Evolutionary conservation across 345 rosid genomes (phyloP).

Genomic region (Lumnitzera racemosa): DNA sequence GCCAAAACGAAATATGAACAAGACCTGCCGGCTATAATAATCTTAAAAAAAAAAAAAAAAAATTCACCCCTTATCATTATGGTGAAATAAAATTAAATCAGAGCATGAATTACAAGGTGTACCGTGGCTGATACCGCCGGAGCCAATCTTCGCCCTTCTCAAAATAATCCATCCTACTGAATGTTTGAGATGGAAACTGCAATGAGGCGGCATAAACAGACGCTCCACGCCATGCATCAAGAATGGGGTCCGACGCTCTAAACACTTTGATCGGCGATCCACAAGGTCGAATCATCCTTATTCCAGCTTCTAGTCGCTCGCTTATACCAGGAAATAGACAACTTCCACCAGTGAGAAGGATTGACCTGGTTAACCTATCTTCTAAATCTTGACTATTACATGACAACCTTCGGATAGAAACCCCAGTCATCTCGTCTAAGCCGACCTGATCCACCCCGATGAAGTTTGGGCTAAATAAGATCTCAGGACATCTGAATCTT

Average conservation of each 20-base stretch:
- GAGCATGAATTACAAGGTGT: conserved; percentile 24
- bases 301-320: conserved; percentile 68
- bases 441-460: conserved; percentile 86
- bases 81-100: no score
- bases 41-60: neutral
- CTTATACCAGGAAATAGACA: conserved; percentile 58
- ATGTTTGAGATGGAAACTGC: conserved; percentile 53
- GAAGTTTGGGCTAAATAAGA: conserved; percentile 68
- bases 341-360: conserved; percentile 79
- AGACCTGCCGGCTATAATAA: neutral
- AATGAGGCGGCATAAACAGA: conserved; percentile 49
- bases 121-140: conserved; percentile 54
- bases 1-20: no score
- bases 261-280: conserved; percentile 61
- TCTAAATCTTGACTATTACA: conserved; percentile 34
- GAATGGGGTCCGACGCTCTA: conserved; percentile 68
- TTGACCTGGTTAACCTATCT: conserved; percentile 57
- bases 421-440: conserved; percentile 78
- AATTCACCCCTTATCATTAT: neutral
- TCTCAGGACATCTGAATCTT: conserved; percentile 86
- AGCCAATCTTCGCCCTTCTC: conserved; percentile 98
- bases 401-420: conserved; percentile 60
- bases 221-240: conserved; percentile 99
- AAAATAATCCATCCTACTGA: conserved; percentile 60
- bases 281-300: conserved; percentile 76